Base-by-base conservation (phyloP, 1,284 basidiomycete genomes). In the Laetiporus sulphureus region DNA sequence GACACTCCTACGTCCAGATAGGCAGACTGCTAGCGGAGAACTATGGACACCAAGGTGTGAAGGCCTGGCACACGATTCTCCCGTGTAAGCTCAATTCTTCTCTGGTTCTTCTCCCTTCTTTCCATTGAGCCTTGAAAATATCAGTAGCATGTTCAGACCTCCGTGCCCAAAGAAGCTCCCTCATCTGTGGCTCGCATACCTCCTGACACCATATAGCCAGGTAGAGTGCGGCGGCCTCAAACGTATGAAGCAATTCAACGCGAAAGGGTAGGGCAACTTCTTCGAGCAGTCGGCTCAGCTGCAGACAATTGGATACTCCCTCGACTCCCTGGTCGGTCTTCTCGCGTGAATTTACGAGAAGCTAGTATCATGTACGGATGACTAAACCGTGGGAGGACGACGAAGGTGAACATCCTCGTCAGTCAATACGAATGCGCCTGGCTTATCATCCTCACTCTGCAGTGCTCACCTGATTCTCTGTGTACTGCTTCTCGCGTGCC, bases 281-380 rank as follows among this genome's bases (percentile, higher is more conserved):
- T 22, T 20, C 3, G 48, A 58, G 37, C 64, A 65, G 31, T 38
- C 57, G 4, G 67, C 63, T 11, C 48, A 56, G 42, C 67, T 62
- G 3, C 64, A 67, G 42, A 69, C 66, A 1, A 39, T 69, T 6
- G 67, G 65, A 3, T 65, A 80, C 49, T 56, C 63, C 5, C 59
- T 80, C 2, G 78, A 80, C 49, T 79, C 75, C 13, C 79, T 78
- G 3, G 63, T 67, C 11, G 75, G 71, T 0, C 54, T 82, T n/a
- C 62, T 81, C 2, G 72, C 70, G 5, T 81, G 78, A 75, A 72
- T 81, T 21, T 78, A 77, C 43, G 76, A 79, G 48, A 79, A 80
- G 47, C 57, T 79, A 0, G 61, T 69, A 2, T 49, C 53, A 18
- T 78, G 73, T 71, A 67, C 71, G 0, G 76, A 78, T 47, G 46